Base-by-base conservation (phyloP, 805 yeast species). In the Zygoascus flipseniorum region DNA sequence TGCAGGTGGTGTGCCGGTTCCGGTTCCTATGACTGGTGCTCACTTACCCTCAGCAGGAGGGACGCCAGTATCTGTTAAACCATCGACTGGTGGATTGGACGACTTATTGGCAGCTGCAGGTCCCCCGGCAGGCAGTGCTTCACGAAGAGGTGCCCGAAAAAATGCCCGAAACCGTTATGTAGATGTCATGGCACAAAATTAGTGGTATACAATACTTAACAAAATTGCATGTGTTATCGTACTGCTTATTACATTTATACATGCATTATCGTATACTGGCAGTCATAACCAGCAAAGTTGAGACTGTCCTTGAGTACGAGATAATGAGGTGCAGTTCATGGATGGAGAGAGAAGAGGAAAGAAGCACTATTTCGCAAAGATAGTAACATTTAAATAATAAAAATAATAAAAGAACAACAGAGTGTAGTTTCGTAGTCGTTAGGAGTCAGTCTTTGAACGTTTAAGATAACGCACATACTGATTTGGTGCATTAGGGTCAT, bases 91-190 rank as follows among this genome's bases (percentile, higher is more conserved):
- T 43, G 80, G 76, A 9, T 56, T 79, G 32, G 82, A 79, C 59
- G 78, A 77, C 47, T 60, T 78, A 50, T 64, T 78, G 32, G 72
- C 70, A 16, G 62, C 72, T 14, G 63, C 72, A 8, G 69, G 69
- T 6, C 58, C 66, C 3, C 56, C 67, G 10, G 61, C 63, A 41
- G 53, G 68, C 71, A 60, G 72, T 74, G 51, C 52, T 8, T 43
- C 31, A 16, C 68, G 73, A 58, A 75, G 75, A 61, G 75, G 72
- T 56, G 65, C 72, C 10, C 77, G 76, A 51, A 74, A 85, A 62
- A 83, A 83, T 9, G 76, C 77, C n/a, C 70, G 78, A 50, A 69
- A 73, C 58, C 74, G 80, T 5, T 84, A 84, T 62, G 87, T 84
- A 47, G 85, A 84, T 65, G 84, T 83, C 8, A 79, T 83, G 84